These are phyloP conservation scores for Discostella stelligeroides DNA, from an alignment of 108 stramenopile species.

Conservation along the genomic window DNA sequence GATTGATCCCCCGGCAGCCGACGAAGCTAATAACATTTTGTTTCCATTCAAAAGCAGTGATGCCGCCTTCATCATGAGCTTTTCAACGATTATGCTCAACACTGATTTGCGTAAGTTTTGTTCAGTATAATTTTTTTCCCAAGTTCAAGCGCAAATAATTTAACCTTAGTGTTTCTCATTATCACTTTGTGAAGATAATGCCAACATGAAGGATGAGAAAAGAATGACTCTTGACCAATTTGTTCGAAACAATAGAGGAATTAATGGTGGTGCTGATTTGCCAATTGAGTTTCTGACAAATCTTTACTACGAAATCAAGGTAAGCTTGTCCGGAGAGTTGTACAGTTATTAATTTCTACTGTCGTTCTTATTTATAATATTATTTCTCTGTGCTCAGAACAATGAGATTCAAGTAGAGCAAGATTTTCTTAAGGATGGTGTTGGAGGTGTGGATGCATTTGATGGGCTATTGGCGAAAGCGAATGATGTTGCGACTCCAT, in stretches of 20 bases:
- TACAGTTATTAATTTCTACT: background rate
- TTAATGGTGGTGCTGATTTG: slow-evolving; percentile 91
- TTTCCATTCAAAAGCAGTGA: slow-evolving; percentile 82
- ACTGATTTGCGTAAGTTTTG: slow-evolving; percentile 71
- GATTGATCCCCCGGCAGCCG: slow-evolving; percentile 38
- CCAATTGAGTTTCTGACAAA: slow-evolving; percentile 71
- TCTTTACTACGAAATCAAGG: slow-evolving; percentile 84
- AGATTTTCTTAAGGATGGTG: slow-evolving; percentile 55
- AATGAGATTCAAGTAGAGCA: slow-evolving; percentile 74
- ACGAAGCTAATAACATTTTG: background rate
- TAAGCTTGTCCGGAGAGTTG: background rate
- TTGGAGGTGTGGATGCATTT: slow-evolving; percentile 49
- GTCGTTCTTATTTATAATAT: background rate
- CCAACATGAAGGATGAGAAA: slow-evolving; percentile 83
- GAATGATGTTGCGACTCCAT: slow-evolving; percentile 59
- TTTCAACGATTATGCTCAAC: slow-evolving; percentile 94
- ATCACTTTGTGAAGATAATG: slow-evolving; percentile 56
- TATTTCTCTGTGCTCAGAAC: slow-evolving; percentile 23
- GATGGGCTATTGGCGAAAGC: slow-evolving; percentile 63
- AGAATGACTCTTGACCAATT: slow-evolving; percentile 94
- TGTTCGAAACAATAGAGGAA: slow-evolving; percentile 90
- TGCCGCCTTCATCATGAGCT: slow-evolving; percentile 92
- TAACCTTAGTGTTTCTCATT: background rate
- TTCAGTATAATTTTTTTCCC: too few relatives aligned
- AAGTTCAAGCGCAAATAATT: too few relatives aligned